Percentiles rank a stretch among this genome's conserved stretches.
Evolutionary conservation across 1,284 basidiomycete species (phyloP).

Genomic region (Blastosporella zonata): DNA sequence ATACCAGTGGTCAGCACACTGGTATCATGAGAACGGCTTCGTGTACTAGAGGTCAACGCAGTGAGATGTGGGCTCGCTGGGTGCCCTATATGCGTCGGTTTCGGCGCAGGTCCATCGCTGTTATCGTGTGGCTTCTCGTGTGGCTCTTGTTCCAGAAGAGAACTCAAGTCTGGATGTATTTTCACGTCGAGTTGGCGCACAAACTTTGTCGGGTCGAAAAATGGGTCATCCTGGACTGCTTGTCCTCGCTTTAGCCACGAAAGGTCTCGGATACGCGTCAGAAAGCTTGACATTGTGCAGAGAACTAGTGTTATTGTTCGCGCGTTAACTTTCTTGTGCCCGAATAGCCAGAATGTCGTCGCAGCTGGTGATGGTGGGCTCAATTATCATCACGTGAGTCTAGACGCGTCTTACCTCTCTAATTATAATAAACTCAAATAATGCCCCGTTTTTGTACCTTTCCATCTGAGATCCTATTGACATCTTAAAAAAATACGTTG

Average conservation of each 20-base stretch:
- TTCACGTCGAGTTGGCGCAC: constrained; percentile 22
- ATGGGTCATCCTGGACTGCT: not conserved
- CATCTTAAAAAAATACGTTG: too few relatives aligned
- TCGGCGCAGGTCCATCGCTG: not conserved
- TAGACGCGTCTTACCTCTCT: too few relatives aligned
- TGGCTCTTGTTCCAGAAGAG: constrained; percentile 21
- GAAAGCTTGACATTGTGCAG: constrained; percentile 9
- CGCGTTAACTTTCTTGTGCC: too few relatives aligned
- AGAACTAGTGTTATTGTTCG: not conserved
- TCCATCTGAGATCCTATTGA: too few relatives aligned
- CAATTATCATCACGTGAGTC: too few relatives aligned
- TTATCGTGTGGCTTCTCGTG: not conserved
- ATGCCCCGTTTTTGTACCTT: too few relatives aligned
- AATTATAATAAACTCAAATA: too few relatives aligned
- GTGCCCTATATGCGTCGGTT: not conserved
- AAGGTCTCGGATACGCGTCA: constrained; percentile 7
- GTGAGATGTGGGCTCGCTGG: constrained; percentile 9
- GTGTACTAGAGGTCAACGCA: constrained; percentile 15
- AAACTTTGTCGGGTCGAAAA: not conserved
- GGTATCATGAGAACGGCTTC: constrained; percentile 10
- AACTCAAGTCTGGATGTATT: constrained; percentile 36
- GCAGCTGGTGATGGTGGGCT: not conserved
- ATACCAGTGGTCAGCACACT: constrained; percentile 8
- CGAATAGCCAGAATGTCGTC: not conserved
- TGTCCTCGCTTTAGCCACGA: constrained; percentile 2